Percentiles rank a stretch among this genome's conserved stretches.
These are phyloP conservation scores for Tulasnella sp. DNA, from an alignment of 768 basidiomycete species.

Conservation along the genomic window DNA sequence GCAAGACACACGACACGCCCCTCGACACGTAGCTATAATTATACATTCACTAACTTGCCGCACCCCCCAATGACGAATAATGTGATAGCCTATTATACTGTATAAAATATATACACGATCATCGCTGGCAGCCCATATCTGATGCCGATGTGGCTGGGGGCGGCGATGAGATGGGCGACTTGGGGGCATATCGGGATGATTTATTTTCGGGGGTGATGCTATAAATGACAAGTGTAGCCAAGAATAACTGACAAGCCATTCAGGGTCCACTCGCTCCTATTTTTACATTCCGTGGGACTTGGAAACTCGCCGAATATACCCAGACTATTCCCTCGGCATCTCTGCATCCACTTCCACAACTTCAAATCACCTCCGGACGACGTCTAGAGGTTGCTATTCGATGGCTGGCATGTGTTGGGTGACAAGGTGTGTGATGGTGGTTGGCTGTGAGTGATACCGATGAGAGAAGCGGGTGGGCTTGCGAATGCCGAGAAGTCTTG, in stretches of 20 bases:
- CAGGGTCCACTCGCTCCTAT: background rate
- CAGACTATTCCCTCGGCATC: background rate
- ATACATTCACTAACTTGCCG: background rate
- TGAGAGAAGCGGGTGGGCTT: background rate
- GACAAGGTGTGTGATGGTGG: background rate
- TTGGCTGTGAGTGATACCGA: background rate
- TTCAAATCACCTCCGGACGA: background rate
- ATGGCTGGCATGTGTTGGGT: background rate
- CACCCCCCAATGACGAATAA: background rate
- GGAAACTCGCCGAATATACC: slow-evolving; percentile 2
- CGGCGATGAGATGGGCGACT: background rate
- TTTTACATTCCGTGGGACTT: background rate
- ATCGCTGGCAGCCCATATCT: too few relatives aligned
- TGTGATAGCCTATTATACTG: too few relatives aligned
- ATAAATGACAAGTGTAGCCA: slow-evolving; percentile 2
- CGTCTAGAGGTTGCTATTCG: background rate
- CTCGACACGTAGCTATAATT: background rate
- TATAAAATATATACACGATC: too few relatives aligned
- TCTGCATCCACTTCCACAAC: background rate
- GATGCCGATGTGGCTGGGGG: background rate
- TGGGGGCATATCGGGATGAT: background rate
- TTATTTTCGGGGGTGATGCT: background rate
- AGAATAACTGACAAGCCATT: background rate
- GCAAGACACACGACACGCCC: background rate
- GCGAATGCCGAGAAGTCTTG: background rate